A percentile compares a stretch with the other conserved stretches of the same genome.
These are phyloP conservation scores for Exophiala aquamarina DNA, from an alignment of 2,329 filamentous ascomycete species.

Conservation along the genomic window DNA sequence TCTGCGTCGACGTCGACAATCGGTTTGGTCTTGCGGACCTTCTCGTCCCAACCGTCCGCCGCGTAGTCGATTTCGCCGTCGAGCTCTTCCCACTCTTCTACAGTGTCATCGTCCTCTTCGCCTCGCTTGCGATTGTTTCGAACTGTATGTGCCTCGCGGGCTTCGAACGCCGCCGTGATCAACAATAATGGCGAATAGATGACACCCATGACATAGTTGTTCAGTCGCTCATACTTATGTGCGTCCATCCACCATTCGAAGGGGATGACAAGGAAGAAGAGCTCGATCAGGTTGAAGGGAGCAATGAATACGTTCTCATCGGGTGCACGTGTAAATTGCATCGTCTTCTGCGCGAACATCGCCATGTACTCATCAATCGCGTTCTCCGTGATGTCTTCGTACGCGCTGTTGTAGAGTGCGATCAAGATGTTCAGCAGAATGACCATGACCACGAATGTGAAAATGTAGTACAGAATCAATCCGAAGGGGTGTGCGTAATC, in stretches of 20 bases:
- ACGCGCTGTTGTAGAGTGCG: conserved; percentile 93
- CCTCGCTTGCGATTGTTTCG: conserved; percentile 72
- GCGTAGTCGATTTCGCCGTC: conserved; percentile 73
- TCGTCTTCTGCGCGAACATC: conserved; percentile 88
- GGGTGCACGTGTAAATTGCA: conserved; percentile 93
- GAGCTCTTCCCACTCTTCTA: conserved; percentile 93
- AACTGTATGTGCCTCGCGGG: conserved; percentile 64
- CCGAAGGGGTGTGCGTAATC: conserved; percentile 91
- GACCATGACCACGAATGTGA: conserved; percentile 96
- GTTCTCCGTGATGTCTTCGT: conserved; percentile 90
- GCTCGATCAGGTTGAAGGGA: conserved; percentile 90
- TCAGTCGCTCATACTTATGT: conserved; percentile 71
- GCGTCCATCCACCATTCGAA: conserved; percentile 96
- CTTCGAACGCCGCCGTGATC: conserved; percentile 72
- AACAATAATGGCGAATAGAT: conserved; percentile 84
- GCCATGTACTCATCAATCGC: conserved; percentile 95
- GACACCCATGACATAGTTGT: conserved; percentile 82
- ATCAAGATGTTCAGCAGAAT: conserved; percentile 94
- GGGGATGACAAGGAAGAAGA: conserved; percentile 73
- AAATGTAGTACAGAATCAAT: conserved; percentile 93
- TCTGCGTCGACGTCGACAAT: conserved; percentile 79
- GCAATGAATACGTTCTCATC: conserved; percentile 99
- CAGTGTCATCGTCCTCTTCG: conserved; percentile 83
- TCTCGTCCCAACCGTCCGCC: conserved; percentile 79
- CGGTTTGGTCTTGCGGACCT: conserved; percentile 70